These are phyloP conservation scores for Fennellomyces sp. DNA, from an alignment of 371 early-diverging fungal species.

Conservation along the genomic window DNA sequence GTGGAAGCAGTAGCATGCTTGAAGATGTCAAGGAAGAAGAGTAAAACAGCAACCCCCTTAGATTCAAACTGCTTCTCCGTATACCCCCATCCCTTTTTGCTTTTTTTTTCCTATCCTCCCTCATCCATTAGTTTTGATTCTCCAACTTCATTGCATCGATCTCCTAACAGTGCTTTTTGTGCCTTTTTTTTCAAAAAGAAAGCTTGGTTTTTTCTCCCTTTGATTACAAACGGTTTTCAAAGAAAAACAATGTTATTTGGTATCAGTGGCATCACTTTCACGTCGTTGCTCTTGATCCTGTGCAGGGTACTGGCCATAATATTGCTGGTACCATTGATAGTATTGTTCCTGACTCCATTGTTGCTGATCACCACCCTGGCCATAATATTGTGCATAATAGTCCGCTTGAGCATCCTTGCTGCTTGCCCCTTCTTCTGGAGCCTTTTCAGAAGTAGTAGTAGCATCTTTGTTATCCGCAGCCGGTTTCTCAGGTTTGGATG, in stretches of 20 bases:
- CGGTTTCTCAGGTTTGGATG: neutral
- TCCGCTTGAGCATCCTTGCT: constrained; percentile 17
- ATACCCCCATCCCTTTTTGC: constrained; percentile 2
- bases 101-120: neutral
- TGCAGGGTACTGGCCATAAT: constrained; percentile 30
- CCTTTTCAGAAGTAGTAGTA: constrained; percentile 2
- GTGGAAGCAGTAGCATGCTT: constrained; percentile 24
- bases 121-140: neutral
- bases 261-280: neutral
- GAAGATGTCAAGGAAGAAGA: constrained; percentile 24
- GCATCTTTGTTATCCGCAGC: neutral
- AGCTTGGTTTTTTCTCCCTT: no score
- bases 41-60: neutral
- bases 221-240: neutral
- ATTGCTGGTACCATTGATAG: constrained; percentile 53
- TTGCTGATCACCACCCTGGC: constrained; percentile 2
- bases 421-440: constrained; percentile 13
- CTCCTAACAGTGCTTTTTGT: neutral
- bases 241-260: neutral
- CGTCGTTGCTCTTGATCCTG: constrained; percentile 13
- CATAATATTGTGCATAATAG: constrained; percentile 43
- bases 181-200: neutral
- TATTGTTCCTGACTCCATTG: constrained; percentile 44
- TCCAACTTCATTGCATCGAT: neutral
- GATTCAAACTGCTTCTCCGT: neutral